These are phyloP conservation scores for Coemansia sp. DNA, from an alignment of 192 early-diverging fungal species.

Conservation along the genomic window DNA sequence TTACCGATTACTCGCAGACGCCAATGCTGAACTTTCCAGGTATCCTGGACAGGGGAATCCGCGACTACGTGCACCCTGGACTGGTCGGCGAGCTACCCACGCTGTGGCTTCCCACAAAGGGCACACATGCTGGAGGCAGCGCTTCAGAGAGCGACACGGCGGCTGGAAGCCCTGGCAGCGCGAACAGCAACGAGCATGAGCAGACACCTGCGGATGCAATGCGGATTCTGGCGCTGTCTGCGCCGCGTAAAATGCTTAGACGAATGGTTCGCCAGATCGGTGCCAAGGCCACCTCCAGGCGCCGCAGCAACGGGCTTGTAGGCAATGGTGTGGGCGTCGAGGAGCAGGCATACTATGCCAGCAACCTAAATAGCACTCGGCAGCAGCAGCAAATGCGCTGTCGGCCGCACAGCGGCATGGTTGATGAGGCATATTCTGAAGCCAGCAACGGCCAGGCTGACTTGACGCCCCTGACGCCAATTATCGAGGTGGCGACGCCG, in stretches of 20 bases:
- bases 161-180: background rate
- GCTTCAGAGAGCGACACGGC: background rate
- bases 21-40: conserved; percentile 75
- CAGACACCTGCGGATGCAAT: conserved; percentile 2
- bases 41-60: conserved; percentile 74
- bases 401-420: background rate
- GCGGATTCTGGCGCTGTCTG: conserved; percentile 4
- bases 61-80: conserved; percentile 67
- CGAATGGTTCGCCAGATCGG: conserved; percentile 1
- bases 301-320: background rate
- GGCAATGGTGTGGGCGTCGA: background rate
- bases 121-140: background rate
- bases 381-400: background rate
- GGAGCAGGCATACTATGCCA: conserved; percentile 4
- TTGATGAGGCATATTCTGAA: background rate
- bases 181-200: background rate
- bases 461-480: conserved; percentile 8
- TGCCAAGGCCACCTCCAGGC: background rate
- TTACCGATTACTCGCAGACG: conserved; percentile 72
- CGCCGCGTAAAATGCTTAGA: background rate
- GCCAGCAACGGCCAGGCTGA: background rate
- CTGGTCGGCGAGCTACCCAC: conserved; percentile 69
- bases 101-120: conserved; percentile 68
- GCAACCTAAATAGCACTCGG: background rate
- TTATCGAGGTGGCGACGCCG: conserved; percentile 14